These are phyloP conservation scores for Aureobasidium lini DNA, from an alignment of 2,329 filamentous ascomycete genomes.

Conservation along the genomic window DNA sequence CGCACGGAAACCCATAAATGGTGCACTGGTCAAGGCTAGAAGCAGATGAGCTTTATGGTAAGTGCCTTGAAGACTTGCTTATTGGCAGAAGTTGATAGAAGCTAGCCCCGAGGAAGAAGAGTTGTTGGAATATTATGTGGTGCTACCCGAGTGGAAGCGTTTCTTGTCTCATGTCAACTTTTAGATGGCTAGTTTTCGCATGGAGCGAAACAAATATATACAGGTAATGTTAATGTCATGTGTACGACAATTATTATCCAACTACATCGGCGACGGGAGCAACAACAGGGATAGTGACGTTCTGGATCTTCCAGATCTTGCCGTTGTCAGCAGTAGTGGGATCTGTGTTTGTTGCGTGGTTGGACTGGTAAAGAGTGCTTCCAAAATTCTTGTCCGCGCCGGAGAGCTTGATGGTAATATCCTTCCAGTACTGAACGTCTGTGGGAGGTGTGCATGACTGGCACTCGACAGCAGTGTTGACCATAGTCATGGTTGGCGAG, in stretches of 20 bases:
- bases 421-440: slow-evolving; percentile 9
- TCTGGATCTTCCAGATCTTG: slow-evolving; percentile 15
- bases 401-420: slow-evolving; percentile 14
- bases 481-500: slow-evolving; percentile 1
- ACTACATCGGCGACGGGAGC: slow-evolving; percentile 1
- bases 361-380: background rate
- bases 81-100: too few relatives aligned
- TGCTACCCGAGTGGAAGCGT: too few relatives aligned
- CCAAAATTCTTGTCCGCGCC: slow-evolving; percentile 12
- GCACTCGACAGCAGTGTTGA: slow-evolving; percentile 15
- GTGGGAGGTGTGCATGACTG: slow-evolving; percentile 10
- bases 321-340: slow-evolving; percentile 11
- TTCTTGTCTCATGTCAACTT: too few relatives aligned
- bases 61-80: too few relatives aligned
- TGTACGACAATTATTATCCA: background rate
- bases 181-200: too few relatives aligned
- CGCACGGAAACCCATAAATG: too few relatives aligned
- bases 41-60: too few relatives aligned
- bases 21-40: too few relatives aligned
- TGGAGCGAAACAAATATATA: too few relatives aligned
- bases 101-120: too few relatives aligned
- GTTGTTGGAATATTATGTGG: too few relatives aligned
- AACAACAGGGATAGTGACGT: slow-evolving; percentile 14
- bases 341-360: slow-evolving; percentile 9
- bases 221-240: too few relatives aligned